Evolutionary conservation across 2,329 filamentous ascomycete genomes (phyloP), one percentile per base, ranked within the genome.

Genomic region (Anisogramma anomala): DNA sequence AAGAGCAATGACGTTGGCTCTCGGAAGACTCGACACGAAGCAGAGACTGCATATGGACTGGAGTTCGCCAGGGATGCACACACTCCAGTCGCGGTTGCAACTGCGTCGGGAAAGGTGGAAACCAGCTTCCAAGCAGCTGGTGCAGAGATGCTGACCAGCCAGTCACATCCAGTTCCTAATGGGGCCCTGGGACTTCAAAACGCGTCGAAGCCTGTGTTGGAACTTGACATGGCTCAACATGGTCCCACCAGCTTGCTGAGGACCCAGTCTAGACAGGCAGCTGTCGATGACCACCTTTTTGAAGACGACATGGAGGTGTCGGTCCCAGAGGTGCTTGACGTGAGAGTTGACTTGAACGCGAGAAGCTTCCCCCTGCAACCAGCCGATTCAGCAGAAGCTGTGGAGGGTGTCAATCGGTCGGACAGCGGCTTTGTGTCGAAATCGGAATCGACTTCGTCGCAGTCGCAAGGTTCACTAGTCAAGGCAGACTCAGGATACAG

Each of bases 401-500:
- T 39, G 33, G 34, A 50, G 43, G 46, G 52, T 33, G 36, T 68
- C 6, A 50, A 49, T 5, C 59, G 63, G 37, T 59, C 62, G 3
- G 71, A 74, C 43, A 75, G 71, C 46, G 72, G 69, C 2, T 63
- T 72, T 33, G 57, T 64, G 20, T 65, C 67, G 2, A 69, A 63
- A 39, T 65, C 66, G 4, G 61, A 60, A 1, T 65, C 64, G 3
- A 62, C 66, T 36, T 56, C 45, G n/a, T 47, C 45, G 8, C 37
- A 49, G 11, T 61, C 64, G 1, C 58, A 58, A 13, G 68, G 64
- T 41, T 56, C 67, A 4, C 57, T 74, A n/a, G 65, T 68, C 23
- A 76, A 76, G 47, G 67, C 71, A 28, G 74, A 79, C 50, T 78
- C 73, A 19, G 74, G 74, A 13, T 79, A 79, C 50, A 72, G 72